These are phyloP conservation scores for Glutinoglossum americanum DNA, from an alignment of 495 filamentous ascomycete species.

Conservation along the genomic window DNA sequence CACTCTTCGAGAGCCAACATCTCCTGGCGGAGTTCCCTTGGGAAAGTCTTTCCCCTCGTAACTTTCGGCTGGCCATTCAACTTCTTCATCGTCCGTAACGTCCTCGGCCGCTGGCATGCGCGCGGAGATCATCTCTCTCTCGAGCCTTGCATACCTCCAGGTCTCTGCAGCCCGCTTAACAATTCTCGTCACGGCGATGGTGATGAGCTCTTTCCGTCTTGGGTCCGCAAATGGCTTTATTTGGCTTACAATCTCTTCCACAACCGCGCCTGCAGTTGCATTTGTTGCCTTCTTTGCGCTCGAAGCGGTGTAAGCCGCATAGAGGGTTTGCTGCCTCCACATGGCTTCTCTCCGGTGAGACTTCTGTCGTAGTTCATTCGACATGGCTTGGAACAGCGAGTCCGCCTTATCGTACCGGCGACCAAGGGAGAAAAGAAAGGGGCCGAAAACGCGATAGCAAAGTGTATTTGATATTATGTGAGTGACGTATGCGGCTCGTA, in stretches of 20 bases:
- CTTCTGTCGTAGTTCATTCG: slow-evolving; percentile 38
- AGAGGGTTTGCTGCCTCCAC: slow-evolving; percentile 42
- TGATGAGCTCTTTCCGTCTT: slow-evolving; percentile 28
- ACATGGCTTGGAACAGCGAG: slow-evolving; percentile 37
- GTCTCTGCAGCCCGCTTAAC: slow-evolving; percentile 44
- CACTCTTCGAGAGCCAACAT: slow-evolving; percentile 14
- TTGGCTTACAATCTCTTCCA: slow-evolving; percentile 37
- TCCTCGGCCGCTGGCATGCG: slow-evolving; percentile 27
- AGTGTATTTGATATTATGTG: slow-evolving; percentile 37
- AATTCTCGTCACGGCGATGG: slow-evolving; percentile 29
- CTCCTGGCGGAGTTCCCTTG: neutral
- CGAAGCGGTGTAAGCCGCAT: slow-evolving; percentile 39
- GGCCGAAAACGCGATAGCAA: slow-evolving; percentile 40
- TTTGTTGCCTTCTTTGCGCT: slow-evolving; percentile 40
- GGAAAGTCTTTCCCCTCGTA: slow-evolving; percentile 13
- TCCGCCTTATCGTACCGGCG: slow-evolving; percentile 39
- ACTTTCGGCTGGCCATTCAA: slow-evolving; percentile 24
- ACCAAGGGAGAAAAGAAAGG: slow-evolving; percentile 42
- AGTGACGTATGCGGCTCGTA: slow-evolving; percentile 38
- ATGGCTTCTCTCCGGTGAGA: slow-evolving; percentile 38
- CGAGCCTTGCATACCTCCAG: slow-evolving; percentile 40
- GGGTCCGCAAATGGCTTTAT: slow-evolving; percentile 37
- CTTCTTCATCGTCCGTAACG: slow-evolving; percentile 15
- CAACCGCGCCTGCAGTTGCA: slow-evolving; percentile 34
- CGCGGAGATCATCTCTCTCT: slow-evolving; percentile 36